Evolutionary conservation across 192 early-diverging fungal genomes (phyloP).

Genomic region (Pilaira anomala): DNA sequence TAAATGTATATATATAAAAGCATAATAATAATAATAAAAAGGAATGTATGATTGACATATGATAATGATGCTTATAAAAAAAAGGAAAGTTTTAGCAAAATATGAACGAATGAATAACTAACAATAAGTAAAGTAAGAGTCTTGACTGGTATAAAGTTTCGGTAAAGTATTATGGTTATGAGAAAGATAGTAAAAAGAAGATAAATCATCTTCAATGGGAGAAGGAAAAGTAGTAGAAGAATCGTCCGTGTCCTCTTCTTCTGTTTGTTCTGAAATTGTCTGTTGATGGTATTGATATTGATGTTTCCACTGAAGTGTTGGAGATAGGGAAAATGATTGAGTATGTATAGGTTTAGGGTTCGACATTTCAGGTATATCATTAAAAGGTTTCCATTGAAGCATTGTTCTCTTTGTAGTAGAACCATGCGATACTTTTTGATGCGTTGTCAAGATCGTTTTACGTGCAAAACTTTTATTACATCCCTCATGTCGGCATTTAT

Average conservation of each 20-base stretch:
- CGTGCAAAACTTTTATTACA: constrained; percentile 46
- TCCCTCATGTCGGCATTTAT: constrained; percentile 30
- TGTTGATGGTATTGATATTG: neutral
- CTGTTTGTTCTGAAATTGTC: neutral
- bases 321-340: neutral
- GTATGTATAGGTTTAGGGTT: neutral
- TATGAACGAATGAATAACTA: too few relatives aligned
- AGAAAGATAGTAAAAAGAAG: too few relatives aligned
- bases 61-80: too few relatives aligned
- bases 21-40: too few relatives aligned
- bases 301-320: constrained; percentile 4
- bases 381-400: constrained; percentile 35
- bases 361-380: constrained; percentile 13
- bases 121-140: too few relatives aligned
- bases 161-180: neutral
- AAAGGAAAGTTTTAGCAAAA: too few relatives aligned
- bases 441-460: constrained; percentile 52
- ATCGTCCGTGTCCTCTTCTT: neutral
- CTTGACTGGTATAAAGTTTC: neutral
- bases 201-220: too few relatives aligned
- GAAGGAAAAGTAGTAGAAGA: neutral
- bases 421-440: constrained; percentile 33
- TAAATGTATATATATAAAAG: too few relatives aligned
- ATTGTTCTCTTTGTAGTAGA: constrained; percentile 9
- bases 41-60: too few relatives aligned